Evolutionary conservation across 208 protist species (phyloP).

Genomic region (Herpetomonas muscarum): DNA sequence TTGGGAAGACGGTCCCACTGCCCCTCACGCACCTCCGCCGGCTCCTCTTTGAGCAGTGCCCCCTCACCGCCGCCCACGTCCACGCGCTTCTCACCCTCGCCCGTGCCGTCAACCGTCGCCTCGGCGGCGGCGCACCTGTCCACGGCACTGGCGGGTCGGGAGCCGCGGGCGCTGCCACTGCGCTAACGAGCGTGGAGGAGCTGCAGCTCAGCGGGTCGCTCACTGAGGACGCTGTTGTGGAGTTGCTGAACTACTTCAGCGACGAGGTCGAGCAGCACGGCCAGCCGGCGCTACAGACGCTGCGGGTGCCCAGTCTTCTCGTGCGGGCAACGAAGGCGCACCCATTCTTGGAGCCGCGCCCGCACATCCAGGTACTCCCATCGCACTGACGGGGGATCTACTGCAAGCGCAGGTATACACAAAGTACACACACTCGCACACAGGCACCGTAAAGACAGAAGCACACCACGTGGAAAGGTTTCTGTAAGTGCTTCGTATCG

Average conservation of each 20-base stretch:
- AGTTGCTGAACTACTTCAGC: conserved; percentile 53
- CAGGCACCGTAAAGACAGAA: no score
- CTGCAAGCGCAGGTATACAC: no score
- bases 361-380: conserved; percentile 15
- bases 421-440: no score
- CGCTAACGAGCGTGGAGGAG: conserved; percentile 28
- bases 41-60: conserved; percentile 59
- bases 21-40: conserved; percentile 24
- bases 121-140: neutral
- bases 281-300: conserved; percentile 1
- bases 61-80: conserved; percentile 45
- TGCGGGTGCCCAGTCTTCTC: conserved; percentile 32
- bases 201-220: conserved; percentile 69
- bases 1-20: conserved; percentile 26
- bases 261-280: conserved; percentile 20
- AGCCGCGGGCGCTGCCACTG: neutral
- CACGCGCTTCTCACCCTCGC: conserved; percentile 41
- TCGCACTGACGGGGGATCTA: conserved; percentile 4
- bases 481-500: no score
- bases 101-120: conserved; percentile 1
- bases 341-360: conserved; percentile 29
- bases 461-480: no score
- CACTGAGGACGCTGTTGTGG: conserved; percentile 34
- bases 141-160: neutral
- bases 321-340: conserved; percentile 23